Conservation (phyloP, 257 asterid genomes). For the Buddleja alternifolia region DNA sequence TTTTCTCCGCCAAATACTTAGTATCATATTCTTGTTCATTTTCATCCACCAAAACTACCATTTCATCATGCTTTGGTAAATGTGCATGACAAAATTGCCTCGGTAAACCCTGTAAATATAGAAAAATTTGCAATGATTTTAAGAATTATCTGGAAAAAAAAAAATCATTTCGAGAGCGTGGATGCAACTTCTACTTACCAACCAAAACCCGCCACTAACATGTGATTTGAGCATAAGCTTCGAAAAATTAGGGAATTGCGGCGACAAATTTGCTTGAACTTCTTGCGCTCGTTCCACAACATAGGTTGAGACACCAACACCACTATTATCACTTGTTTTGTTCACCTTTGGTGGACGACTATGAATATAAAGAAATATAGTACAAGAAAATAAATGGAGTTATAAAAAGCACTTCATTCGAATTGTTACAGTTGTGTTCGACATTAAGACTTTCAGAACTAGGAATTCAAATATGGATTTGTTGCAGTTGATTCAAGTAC, state of each 20-base stretch:
- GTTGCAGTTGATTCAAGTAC: no score
- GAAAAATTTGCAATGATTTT: not conserved
- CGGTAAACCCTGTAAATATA: slow-evolving; percentile 53
- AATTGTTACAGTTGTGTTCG: not conserved
- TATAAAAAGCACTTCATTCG: not conserved
- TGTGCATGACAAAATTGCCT: slow-evolving; percentile 47
- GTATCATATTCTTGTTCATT: slow-evolving; percentile 35
- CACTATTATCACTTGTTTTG: not conserved
- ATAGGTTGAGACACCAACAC: slow-evolving; percentile 25
- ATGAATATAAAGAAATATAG: not conserved
- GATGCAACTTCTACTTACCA: slow-evolving; percentile 54
- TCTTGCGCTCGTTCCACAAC: slow-evolving; percentile 42
- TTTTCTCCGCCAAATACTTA: slow-evolving; percentile 48
- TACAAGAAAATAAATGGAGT: not conserved
- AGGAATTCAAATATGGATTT: no score
- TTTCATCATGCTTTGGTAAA: slow-evolving; percentile 53
- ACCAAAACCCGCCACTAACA: slow-evolving; percentile 65
- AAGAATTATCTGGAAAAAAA: no score
- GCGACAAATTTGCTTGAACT: slow-evolving; percentile 44
- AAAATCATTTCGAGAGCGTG: no score
- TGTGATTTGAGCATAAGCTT: slow-evolving; percentile 63
- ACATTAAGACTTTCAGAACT: no score
- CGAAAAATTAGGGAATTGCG: slow-evolving; percentile 44
- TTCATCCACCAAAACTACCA: slow-evolving; percentile 52
- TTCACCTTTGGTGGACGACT: slow-evolving; percentile 30